Conservation (phyloP, 1,284 basidiomycete genomes). For the Limonomyces culmigenus region DNA sequence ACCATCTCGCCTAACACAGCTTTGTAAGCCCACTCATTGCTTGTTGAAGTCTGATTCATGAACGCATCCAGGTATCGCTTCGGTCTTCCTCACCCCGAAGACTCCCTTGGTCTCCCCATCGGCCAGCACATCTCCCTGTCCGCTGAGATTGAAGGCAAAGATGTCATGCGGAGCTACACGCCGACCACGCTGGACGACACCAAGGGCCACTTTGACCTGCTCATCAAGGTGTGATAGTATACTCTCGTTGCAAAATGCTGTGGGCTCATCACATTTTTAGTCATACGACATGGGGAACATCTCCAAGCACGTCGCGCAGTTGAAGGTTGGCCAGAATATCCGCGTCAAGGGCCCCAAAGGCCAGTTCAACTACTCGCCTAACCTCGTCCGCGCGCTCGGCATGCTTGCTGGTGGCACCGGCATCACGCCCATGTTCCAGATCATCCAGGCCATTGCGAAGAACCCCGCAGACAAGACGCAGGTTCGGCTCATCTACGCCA, state of each 20-base stretch:
- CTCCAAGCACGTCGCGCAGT: constrained; percentile 65
- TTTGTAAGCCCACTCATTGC: constrained; percentile 36
- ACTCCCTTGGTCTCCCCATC: constrained; percentile 83
- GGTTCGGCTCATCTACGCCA: constrained; percentile 86
- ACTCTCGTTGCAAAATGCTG: constrained; percentile 2
- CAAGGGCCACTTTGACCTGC: constrained; percentile 84
- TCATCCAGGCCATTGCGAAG: constrained; percentile 80
- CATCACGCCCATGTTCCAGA: constrained; percentile 97
- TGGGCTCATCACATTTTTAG: constrained; percentile 21
- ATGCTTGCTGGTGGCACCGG: constrained; percentile 97
- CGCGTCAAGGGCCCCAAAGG: constrained; percentile 94
- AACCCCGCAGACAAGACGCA: constrained; percentile 75
- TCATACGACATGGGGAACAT: constrained; percentile 96
- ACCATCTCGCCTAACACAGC: constrained; percentile 91
- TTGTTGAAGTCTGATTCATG: not conserved
- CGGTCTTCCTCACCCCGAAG: constrained; percentile 52
- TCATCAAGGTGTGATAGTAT: constrained; percentile 66
- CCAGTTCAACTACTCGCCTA: constrained; percentile 69
- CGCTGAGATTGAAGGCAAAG: constrained; percentile 84
- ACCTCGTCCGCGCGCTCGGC: constrained; percentile 60
- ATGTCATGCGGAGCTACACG: constrained; percentile 84
- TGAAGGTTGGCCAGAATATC: constrained; percentile 76
- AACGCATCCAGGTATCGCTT: constrained; percentile 68
- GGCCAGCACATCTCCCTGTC: constrained; percentile 92
- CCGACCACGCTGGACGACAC: constrained; percentile 89